A percentile compares a stretch with the other conserved stretches of the same genome.
Evolutionary conservation across 352 stramenopile species (phyloP).

Genomic region (Phytopythium cucurbitacearum): DNA sequence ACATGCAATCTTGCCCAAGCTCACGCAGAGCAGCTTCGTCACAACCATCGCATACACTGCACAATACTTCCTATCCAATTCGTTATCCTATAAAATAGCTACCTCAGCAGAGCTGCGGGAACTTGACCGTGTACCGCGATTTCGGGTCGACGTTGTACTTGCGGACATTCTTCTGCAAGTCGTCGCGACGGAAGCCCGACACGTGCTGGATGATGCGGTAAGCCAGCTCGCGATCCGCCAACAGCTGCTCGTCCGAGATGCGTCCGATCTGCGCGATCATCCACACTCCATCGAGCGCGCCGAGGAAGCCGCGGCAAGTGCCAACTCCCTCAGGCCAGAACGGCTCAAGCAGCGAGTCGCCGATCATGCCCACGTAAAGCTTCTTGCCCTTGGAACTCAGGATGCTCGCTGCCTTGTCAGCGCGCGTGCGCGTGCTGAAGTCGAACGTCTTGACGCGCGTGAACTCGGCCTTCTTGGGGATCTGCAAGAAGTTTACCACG

Average conservation of each 20-base stretch:
- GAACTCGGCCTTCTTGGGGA: slow-evolving; percentile 66
- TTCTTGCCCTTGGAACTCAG: slow-evolving; percentile 65
- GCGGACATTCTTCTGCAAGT: slow-evolving; percentile 79
- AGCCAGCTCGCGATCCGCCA: slow-evolving; percentile 70
- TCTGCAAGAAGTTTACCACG: slow-evolving; percentile 66
- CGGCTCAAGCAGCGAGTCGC: slow-evolving; percentile 77
- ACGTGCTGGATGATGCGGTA: slow-evolving; percentile 77
- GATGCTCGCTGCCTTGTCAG: slow-evolving; percentile 68
- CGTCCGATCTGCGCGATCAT: slow-evolving; percentile 73
- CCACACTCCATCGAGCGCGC: slow-evolving; percentile 71
- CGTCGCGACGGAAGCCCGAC: slow-evolving; percentile 64
- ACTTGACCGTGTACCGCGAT: slow-evolving; percentile 77
- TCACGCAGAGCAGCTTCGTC: no score
- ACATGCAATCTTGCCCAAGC: no score
- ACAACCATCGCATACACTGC: no score
- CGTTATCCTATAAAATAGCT: not conserved
- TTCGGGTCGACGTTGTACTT: slow-evolving; percentile 78
- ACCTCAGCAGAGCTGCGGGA: slow-evolving; percentile 43
- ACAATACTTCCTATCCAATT: no score
- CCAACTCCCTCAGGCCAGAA: slow-evolving; percentile 85
- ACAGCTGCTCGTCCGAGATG: slow-evolving; percentile 63
- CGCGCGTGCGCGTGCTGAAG: slow-evolving; percentile 75
- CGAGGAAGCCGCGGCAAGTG: slow-evolving; percentile 78
- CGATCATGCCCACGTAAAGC: slow-evolving; percentile 73
- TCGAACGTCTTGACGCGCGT: slow-evolving; percentile 75